Conservation (phyloP, 495 filamentous ascomycete genomes). For the Penicillium dipodomyicola region DNA sequence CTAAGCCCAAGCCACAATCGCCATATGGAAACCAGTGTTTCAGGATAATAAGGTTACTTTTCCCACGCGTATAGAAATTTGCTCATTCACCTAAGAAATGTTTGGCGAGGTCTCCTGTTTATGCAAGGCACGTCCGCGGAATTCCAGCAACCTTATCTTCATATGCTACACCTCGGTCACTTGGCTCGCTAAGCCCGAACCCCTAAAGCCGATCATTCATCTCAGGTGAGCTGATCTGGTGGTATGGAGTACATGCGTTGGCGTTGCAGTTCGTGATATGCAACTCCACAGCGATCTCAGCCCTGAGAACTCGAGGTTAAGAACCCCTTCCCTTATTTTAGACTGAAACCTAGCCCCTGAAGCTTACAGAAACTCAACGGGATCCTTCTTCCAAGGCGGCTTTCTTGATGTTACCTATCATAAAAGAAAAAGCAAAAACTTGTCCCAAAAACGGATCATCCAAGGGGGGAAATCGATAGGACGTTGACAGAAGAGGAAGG, state of each 20-base stretch:
- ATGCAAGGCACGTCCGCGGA: constrained; percentile 39
- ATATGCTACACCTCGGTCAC: constrained; percentile 11
- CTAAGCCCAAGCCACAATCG: constrained; percentile 19
- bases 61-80: constrained; percentile 18
- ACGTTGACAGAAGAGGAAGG: constrained; percentile 10
- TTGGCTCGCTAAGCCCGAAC: not conserved
- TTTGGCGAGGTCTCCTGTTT: constrained; percentile 27
- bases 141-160: constrained; percentile 36
- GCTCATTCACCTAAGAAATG: constrained; percentile 24
- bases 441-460: constrained; percentile 4
- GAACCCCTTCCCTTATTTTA: constrained; percentile 2
- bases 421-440: constrained; percentile 1
- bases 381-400: not conserved
- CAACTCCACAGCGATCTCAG: constrained; percentile 4
- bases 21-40: constrained; percentile 29
- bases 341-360: not conserved
- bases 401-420: constrained; percentile 15
- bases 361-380: not conserved
- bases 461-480: constrained; percentile 17
- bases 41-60: constrained; percentile 29
- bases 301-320: not conserved
- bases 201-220: constrained; percentile 1
- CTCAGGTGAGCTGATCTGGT: not conserved
- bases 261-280: not conserved
- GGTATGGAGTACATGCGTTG: not conserved